phyloP scores from a whole-genome alignment of 345 rosid genomes.

The Geranium rotundifolium region DNA sequence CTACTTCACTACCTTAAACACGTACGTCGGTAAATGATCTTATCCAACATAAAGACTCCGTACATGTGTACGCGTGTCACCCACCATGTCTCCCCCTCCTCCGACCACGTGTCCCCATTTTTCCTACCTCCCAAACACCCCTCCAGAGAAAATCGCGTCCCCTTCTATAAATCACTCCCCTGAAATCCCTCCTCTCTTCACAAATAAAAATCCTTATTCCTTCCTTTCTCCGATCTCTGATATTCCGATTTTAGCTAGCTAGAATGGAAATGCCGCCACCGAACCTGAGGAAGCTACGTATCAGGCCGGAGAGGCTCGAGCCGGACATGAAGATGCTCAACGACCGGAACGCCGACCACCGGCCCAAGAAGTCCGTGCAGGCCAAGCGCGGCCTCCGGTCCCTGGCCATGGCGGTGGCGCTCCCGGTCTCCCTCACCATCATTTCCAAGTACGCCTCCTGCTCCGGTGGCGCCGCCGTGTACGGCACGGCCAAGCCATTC shows the following conservation, averaged over 20 bases:
- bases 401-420: constrained; percentile 40
- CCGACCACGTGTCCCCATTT: not conserved
- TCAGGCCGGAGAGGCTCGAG: not conserved
- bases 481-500: constrained; percentile 18
- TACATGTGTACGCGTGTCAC: not conserved
- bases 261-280: not conserved
- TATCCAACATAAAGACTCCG: not conserved
- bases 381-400: constrained; percentile 69
- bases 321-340: not conserved
- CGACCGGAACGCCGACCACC: not conserved
- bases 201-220: not conserved
- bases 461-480: constrained; percentile 6
- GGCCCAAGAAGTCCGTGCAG: constrained; percentile 31
- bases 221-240: not conserved
- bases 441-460: constrained; percentile 42
- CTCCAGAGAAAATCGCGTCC: not conserved
- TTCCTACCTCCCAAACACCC: not conserved
- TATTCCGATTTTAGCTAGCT: not conserved
- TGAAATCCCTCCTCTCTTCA: not conserved
- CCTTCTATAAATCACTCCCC: not conserved
- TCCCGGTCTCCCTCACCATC: constrained; percentile 54
- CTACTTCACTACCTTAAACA: too few relatives aligned
- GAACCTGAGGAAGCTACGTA: not conserved
- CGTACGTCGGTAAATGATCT: not conserved
- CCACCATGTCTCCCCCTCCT: not conserved